Evolutionary conservation across 129 eudicot genomes (phyloP).

Genomic region (Flaveria linearis): DNA sequence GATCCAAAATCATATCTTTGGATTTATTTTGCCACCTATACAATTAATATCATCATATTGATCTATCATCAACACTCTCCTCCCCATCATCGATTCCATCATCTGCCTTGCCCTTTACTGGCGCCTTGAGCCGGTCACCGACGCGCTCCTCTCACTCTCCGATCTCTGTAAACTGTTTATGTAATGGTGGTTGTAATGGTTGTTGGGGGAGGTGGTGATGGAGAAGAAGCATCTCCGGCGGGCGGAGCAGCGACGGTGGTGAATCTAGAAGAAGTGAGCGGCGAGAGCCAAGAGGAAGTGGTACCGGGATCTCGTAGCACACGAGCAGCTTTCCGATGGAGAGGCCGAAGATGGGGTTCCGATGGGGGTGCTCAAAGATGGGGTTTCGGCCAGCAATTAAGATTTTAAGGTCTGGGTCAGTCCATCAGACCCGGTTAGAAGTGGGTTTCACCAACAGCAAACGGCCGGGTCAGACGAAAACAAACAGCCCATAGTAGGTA

Average conservation of each 20-base stretch:
- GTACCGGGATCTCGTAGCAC: conserved; percentile 90
- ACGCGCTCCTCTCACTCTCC: conserved; percentile 61
- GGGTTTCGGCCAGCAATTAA: too few species aligned
- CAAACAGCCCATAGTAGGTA: too few species aligned
- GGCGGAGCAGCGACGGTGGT: conserved; percentile 29
- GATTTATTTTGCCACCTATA: too few species aligned
- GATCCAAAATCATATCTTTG: too few species aligned
- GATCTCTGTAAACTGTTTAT: conserved; percentile 49
- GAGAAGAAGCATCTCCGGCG: conserved; percentile 32
- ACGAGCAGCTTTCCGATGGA: conserved; percentile 57
- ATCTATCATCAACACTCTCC: conserved; percentile 68
- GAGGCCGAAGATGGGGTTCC: too few species aligned
- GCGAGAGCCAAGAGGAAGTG: conserved; percentile 84
- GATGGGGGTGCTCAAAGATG: too few species aligned
- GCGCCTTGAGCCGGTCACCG: conserved; percentile 23
- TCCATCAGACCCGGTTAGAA: too few species aligned
- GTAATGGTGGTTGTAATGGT: conserved; percentile 41
- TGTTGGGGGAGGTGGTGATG: conserved; percentile 30
- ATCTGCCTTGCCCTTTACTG: conserved; percentile 23
- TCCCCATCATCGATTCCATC: conserved; percentile 45
- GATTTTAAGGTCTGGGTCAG: too few species aligned
- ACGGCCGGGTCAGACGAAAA: too few species aligned
- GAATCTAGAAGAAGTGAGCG: conserved; percentile 72
- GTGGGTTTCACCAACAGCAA: too few species aligned
- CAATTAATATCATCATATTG: conserved; percentile 64